Base-by-base conservation (phyloP, 257 asterid species). In the Primulina huaijiensis region DNA sequence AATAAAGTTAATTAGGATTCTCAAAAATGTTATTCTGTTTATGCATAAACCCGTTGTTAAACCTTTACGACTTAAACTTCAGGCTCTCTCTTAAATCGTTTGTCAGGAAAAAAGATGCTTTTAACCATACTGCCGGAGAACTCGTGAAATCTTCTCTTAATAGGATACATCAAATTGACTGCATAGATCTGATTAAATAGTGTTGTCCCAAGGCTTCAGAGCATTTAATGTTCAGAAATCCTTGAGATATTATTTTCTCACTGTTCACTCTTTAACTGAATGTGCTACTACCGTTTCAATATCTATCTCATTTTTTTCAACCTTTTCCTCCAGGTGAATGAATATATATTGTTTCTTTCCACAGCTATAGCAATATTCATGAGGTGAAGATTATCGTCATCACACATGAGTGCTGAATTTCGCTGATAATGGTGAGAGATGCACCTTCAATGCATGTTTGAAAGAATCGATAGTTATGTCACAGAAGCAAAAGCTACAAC, bases 341-440 rank as follows among this genome's bases (percentile, higher is more conserved):
- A 40, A 40, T 46, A 14, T 46, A 12, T 46, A 12, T 14, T 46
- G 7, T 14, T 35, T 6, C 5, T 6, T 46, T 14, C 19, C 55
- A 14, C 19, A 14, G 14, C 19, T 14, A 46, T 12, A 46, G 6
- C 19, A 14, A 46, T 14, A 14, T 46, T 14, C 55, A 14, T 46
- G 55, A 46, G 55, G 55, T 46, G n/a, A 46, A 46, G 50, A 40
- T 40, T 16, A 10, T 11, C 0, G 5, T 10, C 25, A 50, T 2
- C 25, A 25, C 37, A 14, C n/a, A 33, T 64, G 40, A 64, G 31
- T 62, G 66, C 50, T 21, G 61, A 65, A 74, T 30, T 30, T 37
- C 55, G 27, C 17, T 59, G 66, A 27, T 72, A 62, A 62, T 76
- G 71, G 35, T 53, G 30, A 52, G 3, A 77, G 46, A 55, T 63